Evolutionary conservation across 1,284 basidiomycete genomes (phyloP), one percentile per base, ranked within the genome.

Genomic region (Fomitiporia mediterranea): DNA sequence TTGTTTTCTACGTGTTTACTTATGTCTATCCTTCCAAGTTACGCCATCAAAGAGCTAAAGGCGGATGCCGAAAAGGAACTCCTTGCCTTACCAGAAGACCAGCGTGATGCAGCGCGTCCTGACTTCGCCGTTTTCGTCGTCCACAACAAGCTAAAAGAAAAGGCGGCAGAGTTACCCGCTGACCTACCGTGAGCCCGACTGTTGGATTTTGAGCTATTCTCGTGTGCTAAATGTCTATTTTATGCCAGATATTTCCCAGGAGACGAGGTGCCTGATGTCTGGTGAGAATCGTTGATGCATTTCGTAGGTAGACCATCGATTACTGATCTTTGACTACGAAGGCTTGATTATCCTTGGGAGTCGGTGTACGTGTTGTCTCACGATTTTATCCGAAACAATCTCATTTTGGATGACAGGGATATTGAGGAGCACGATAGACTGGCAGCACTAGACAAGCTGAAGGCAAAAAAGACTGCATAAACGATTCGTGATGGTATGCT

Each of bases 71-170:
- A 92, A 65, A 73, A 73, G 61, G 91, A 91, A 66, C 75, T 94
- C 19, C 64, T 75, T 38, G 71, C 67, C 2, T 77, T 86, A 57
- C 81, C 86, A 4, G 85, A 86, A 67, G 70, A 76, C 9, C 85
- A 94, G 66, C 83, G 89, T 55, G 84, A 85, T 28, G 79, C 78
- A 2, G 72, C 88, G 56, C 81, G 84, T 59, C 94, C 94, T 40
- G 78, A 89, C 69, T 91, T 97, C 60, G 93, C 82, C 1, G 77
- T 96, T 62, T 98, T 97, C 67, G 94, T 96, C 37, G 94, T 98
- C 15, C 94, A 97, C 73, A 96, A 97, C 78, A 97, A 97, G 74
- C 75, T 84, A 60, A 96, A 96, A 74, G 75, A 78, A 43, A 98
- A 98, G 73, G 69, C 84, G 40, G 92, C 83, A 25, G 70, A 80